Evolutionary conservation across 352 stramenopile genomes (phyloP), one percentile per base, ranked within the genome.

Genomic region (Globisporangium acanthophoron): DNA sequence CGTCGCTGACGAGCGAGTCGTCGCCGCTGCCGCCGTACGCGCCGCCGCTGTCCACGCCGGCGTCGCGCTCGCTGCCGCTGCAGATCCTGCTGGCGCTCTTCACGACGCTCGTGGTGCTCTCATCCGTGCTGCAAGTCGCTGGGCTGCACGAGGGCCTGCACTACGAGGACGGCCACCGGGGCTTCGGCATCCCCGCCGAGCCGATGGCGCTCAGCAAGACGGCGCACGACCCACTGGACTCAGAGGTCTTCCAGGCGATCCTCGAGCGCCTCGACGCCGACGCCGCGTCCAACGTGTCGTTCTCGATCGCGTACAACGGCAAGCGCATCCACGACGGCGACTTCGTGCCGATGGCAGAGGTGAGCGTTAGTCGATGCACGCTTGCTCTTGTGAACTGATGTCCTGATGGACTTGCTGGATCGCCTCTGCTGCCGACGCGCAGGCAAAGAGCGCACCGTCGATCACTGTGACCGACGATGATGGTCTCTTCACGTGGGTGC

Each of bases 401-500:
- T 46, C 2, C n/a, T 18, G 12, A 53, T 37, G 15, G 12, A 46
- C 43, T 44, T n/a, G 43, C 43, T 43, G 24, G 29, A 27, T 27
- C 31, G 21, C 6, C 8, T 31, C 7, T 44, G 12, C 16, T 46
- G 12, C 6, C 0, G 55, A 13, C 8, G 7, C 8, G 6, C 29
- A 65, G 59, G 59, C 59, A 12, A 21, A 20, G 1, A 54, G 39
- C 5, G 63, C 78, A 18, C 75, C 79, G 5, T 59, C 44, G 9
- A 55, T 86, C 50, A 51, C 60, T 0, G 52, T 85, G 27, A 47
- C 68, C 43, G 37, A 53, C 37, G 71, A 48, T 59, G 7, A 3
- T 4, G 70, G 61, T 24, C 58, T 53, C 20, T 90, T 84, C 72
- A 89, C 77, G 41, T 85, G 67, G 57, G 56, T 91, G 21, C 71